Evolutionary conservation across 805 yeast species (phyloP).

Genomic region (Myxozyma melibiosi): DNA sequence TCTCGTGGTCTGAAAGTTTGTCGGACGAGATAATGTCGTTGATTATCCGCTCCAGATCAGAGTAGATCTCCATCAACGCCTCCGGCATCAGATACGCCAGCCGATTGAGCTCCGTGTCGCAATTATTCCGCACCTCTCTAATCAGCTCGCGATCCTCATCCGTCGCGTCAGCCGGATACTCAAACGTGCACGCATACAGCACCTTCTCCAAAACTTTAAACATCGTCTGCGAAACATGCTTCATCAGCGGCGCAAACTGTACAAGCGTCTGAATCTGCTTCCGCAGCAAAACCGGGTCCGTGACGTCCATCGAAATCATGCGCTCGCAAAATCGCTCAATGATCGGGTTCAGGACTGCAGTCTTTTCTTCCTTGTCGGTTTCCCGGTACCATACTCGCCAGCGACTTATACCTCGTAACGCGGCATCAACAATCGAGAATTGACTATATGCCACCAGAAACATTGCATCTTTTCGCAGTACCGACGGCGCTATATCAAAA

Average conservation of each 20-base stretch:
- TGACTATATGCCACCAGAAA: slow-evolving; percentile 78
- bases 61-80: slow-evolving; percentile 74
- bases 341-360: slow-evolving; percentile 60
- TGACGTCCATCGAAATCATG: slow-evolving; percentile 69
- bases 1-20: slow-evolving; percentile 84
- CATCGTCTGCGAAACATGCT: slow-evolving; percentile 70
- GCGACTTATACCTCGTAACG: slow-evolving; percentile 87
- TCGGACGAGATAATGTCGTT: slow-evolving; percentile 65
- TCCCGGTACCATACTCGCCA: slow-evolving; percentile 92
- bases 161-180: slow-evolving; percentile 60
- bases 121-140: slow-evolving; percentile 83
- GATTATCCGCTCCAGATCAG: slow-evolving; percentile 80
- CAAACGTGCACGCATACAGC: slow-evolving; percentile 80
- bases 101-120: slow-evolving; percentile 93
- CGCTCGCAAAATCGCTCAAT: slow-evolving; percentile 61
- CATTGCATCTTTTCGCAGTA: slow-evolving; percentile 53
- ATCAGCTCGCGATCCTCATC: slow-evolving; percentile 74
- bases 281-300: slow-evolving; percentile 78
- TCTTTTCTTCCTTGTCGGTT: slow-evolving; percentile 54
- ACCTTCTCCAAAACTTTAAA: slow-evolving; percentile 84
- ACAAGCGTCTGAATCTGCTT: slow-evolving; percentile 90
- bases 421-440: slow-evolving; percentile 82
- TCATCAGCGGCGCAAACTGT: slow-evolving; percentile 87
- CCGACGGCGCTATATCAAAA: slow-evolving; percentile 17
- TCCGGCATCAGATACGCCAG: slow-evolving; percentile 95